Percentiles rank a stretch among this genome's conserved stretches.
Evolutionary conservation across 257 asterid genomes (phyloP).

Genomic region (Ilex aquifolium): DNA sequence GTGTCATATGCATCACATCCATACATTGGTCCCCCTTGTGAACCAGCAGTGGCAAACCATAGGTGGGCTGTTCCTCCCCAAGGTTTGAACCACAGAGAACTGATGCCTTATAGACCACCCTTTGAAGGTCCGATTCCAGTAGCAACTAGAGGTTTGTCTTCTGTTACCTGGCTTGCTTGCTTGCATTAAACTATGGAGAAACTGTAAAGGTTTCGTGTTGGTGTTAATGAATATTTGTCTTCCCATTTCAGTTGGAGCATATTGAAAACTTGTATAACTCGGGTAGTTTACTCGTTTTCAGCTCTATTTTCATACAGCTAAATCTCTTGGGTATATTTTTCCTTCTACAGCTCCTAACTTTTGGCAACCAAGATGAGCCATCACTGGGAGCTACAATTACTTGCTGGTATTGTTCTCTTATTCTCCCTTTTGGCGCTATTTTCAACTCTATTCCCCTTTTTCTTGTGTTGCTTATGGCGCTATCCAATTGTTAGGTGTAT

Average conservation of each 20-base stretch:
- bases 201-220: too few species aligned
- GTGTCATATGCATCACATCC: slow-evolving; percentile 42
- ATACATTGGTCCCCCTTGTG: slow-evolving; percentile 51
- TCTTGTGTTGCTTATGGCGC: too few species aligned
- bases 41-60: slow-evolving; percentile 44
- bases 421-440: too few species aligned
- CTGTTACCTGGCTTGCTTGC: neutral
- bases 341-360: too few species aligned
- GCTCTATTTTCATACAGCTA: neutral
- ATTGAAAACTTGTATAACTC: too few species aligned
- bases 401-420: too few species aligned
- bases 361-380: too few species aligned
- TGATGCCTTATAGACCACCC: slow-evolving; percentile 55
- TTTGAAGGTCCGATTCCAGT: slow-evolving; percentile 65
- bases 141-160: slow-evolving; percentile 57
- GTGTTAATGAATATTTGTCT: neutral
- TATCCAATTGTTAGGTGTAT: too few species aligned
- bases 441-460: too few species aligned
- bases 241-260: neutral
- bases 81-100: slow-evolving; percentile 49
- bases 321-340: neutral
- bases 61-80: slow-evolving; percentile 65
- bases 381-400: too few species aligned
- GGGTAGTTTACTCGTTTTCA: neutral
- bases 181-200: too few species aligned